Conservation (phyloP, 345 rosid genomes). For the Combretum micranthum region DNA sequence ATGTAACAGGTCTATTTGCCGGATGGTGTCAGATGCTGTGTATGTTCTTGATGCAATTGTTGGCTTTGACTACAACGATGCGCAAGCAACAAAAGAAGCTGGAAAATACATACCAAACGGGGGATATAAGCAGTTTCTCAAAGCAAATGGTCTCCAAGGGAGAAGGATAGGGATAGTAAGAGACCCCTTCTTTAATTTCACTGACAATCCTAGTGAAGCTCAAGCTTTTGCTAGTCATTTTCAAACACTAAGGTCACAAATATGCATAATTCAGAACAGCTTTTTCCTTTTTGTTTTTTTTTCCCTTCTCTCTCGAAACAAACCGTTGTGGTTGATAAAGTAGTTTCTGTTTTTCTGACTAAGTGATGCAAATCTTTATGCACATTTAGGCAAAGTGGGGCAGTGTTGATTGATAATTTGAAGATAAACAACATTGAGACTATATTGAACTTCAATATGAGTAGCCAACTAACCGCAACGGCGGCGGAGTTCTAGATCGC, state of each 20-base stretch:
- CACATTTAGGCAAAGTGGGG: slow-evolving; percentile 40
- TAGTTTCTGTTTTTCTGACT: background rate
- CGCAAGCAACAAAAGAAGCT: slow-evolving; percentile 27
- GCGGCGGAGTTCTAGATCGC: slow-evolving; percentile 20
- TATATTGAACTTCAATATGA: slow-evolving; percentile 7
- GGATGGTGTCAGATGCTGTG: slow-evolving; percentile 59
- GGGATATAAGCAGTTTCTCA: slow-evolving; percentile 49
- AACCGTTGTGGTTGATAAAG: background rate
- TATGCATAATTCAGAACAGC: too few species aligned
- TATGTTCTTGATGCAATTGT: slow-evolving; percentile 52
- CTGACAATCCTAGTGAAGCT: background rate
- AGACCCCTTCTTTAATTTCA: slow-evolving; percentile 27
- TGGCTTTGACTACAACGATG: slow-evolving; percentile 41
- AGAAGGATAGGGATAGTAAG: slow-evolving; percentile 58
- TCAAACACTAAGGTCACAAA: slow-evolving; percentile 35
- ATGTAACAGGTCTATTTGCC: slow-evolving; percentile 38
- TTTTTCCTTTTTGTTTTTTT: too few species aligned
- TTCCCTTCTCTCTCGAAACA: background rate
- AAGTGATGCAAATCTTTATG: background rate
- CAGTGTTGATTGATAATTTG: slow-evolving; percentile 38
- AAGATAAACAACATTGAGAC: slow-evolving; percentile 32
- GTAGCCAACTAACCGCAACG: slow-evolving; percentile 15
- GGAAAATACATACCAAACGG: slow-evolving; percentile 36
- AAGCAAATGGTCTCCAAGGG: slow-evolving; percentile 32
- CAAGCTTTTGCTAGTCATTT: slow-evolving; percentile 37